Evolutionary conservation across 1,139 yeast genomes (phyloP).

Genomic region (Nakaseomyces sp.): DNA sequence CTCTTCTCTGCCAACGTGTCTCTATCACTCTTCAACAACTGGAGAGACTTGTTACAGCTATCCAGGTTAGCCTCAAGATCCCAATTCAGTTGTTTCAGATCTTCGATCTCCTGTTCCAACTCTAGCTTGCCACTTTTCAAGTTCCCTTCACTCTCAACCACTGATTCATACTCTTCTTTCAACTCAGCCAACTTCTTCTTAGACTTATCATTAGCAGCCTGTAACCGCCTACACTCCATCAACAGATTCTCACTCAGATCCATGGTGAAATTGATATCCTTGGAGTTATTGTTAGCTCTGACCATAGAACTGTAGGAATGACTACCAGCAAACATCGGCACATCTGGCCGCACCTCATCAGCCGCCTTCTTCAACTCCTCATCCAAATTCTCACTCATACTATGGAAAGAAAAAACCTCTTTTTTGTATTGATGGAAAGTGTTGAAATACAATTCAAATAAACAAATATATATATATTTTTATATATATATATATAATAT

Average conservation of each 20-base stretch:
- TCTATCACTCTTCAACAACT: constrained; percentile 32
- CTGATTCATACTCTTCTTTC: constrained; percentile 36
- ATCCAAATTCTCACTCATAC: constrained; percentile 36
- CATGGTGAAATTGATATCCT: constrained; percentile 69
- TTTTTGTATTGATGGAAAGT: neutral
- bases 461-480: too few species aligned
- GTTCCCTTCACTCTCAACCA: constrained; percentile 1
- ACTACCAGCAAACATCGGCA: constrained; percentile 28
- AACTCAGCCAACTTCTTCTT: constrained; percentile 38
- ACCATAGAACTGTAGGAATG: constrained; percentile 14
- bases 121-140: neutral
- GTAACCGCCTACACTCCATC: constrained; percentile 68
- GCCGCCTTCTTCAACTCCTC: constrained; percentile 14
- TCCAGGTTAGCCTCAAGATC: constrained; percentile 6
- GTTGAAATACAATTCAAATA: too few species aligned
- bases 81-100: constrained; percentile 6
- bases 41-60: constrained; percentile 1
- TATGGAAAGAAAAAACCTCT: neutral
- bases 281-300: constrained; percentile 8
- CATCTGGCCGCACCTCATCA: constrained; percentile 15
- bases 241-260: constrained; percentile 75
- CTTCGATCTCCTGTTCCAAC: constrained; percentile 2
- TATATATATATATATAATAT: too few species aligned
- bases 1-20: constrained; percentile 22
- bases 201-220: constrained; percentile 55